Evolutionary conservation across 2,329 filamentous ascomycete genomes (phyloP).

Genomic region (Penicillium sclerotiorum): DNA sequence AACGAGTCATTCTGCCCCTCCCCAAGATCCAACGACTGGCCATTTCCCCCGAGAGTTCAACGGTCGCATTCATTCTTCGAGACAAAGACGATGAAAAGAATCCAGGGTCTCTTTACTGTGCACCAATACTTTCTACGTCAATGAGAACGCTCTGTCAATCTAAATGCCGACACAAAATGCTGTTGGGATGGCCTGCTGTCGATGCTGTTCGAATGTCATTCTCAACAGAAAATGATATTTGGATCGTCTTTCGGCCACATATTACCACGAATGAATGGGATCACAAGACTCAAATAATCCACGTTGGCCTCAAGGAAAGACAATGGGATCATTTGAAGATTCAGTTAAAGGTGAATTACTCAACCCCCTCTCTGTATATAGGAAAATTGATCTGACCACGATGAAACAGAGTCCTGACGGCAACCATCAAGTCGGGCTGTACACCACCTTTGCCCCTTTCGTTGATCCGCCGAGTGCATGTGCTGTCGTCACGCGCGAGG

Average conservation of each 20-base stretch:
- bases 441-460: constrained; percentile 33
- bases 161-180: not conserved
- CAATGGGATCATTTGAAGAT: too few species aligned
- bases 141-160: not conserved
- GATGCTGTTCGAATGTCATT: constrained; percentile 4
- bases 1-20: too few species aligned
- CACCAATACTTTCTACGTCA: not conserved
- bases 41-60: constrained; percentile 16
- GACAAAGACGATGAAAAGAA: constrained; percentile 3
- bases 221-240: constrained; percentile 1
- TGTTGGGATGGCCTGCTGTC: constrained; percentile 1
- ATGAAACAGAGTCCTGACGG: not conserved
- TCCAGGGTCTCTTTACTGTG: not conserved
- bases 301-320: too few species aligned
- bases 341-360: too few species aligned
- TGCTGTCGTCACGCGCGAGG: constrained; percentile 31
- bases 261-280: too few species aligned
- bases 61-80: constrained; percentile 21
- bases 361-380: constrained; percentile 7
- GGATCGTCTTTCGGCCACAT: too few species aligned
- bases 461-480: constrained; percentile 21
- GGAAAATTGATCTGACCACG: not conserved
- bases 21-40: constrained; percentile 16
- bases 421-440: constrained; percentile 20
- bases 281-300: too few species aligned